A percentile compares a stretch with the other conserved stretches of the same genome.
These are phyloP conservation scores for Globomyces sp. DNA, from an alignment of 371 early-diverging fungal species.

Conservation along the genomic window DNA sequence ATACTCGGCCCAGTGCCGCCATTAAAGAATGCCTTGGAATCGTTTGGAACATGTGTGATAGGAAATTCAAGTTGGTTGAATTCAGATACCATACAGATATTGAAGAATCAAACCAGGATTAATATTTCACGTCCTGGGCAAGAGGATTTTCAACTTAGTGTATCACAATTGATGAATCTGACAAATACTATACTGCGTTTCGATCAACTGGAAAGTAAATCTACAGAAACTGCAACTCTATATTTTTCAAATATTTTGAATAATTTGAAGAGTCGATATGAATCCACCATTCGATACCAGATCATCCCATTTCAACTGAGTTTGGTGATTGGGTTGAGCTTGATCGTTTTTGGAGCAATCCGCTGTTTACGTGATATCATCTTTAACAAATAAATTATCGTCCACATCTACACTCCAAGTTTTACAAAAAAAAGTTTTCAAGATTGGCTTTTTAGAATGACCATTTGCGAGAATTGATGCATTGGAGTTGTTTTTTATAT, in stretches of 20 bases:
- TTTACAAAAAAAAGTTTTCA: no score
- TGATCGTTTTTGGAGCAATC: not conserved
- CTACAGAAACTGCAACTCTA: not conserved
- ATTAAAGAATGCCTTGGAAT: not conserved
- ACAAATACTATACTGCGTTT: not conserved
- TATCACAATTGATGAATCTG: not conserved
- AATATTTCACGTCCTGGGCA: not conserved
- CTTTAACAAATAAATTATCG: no score
- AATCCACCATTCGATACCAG: slow-evolving; percentile 2
- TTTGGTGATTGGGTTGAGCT: not conserved
- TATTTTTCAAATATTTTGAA: not conserved
- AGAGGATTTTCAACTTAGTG: not conserved
- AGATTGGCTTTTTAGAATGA: no score
- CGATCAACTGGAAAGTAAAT: not conserved
- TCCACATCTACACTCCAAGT: no score
- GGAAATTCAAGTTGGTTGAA: not conserved
- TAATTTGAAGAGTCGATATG: not conserved
- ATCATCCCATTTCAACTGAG: not conserved
- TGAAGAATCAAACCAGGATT: not conserved
- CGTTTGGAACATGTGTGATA: not conserved
- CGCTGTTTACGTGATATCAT: no score
- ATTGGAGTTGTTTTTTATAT: no score
- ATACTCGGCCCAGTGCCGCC: not conserved
- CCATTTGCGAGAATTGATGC: no score
- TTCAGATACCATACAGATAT: not conserved